These are phyloP conservation scores for Ceratocystis albifundus DNA, from an alignment of 2,329 filamentous ascomycete genomes.

Conservation along the genomic window DNA sequence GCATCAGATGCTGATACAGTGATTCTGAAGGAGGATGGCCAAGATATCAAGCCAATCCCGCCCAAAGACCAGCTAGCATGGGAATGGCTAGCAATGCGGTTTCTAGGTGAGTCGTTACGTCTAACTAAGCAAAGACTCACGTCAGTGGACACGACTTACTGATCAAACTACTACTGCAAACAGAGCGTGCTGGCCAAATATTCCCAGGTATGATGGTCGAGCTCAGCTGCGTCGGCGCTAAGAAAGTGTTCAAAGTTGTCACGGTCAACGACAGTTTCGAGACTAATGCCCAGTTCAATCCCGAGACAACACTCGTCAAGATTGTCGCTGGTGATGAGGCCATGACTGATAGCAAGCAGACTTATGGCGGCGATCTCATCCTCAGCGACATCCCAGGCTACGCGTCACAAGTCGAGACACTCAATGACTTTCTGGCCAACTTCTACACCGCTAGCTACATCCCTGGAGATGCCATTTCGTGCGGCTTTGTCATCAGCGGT, in stretches of 20 bases:
- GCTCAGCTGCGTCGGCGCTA: slow-evolving; percentile 33
- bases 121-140: too few species aligned
- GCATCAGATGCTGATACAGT: slow-evolving; percentile 48
- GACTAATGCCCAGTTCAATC: slow-evolving; percentile 30
- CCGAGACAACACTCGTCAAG: slow-evolving; percentile 32
- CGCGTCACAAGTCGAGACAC: slow-evolving; percentile 46
- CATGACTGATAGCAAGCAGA: slow-evolving; percentile 23
- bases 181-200: slow-evolving; percentile 54
- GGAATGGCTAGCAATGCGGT: slow-evolving; percentile 31
- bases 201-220: slow-evolving; percentile 62
- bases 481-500: slow-evolving; percentile 65
- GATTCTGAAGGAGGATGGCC: slow-evolving; percentile 46
- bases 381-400: slow-evolving; percentile 54
- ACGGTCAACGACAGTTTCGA: slow-evolving; percentile 20
- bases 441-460: slow-evolving; percentile 37
- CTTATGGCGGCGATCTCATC: slow-evolving; percentile 19
- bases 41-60: slow-evolving; percentile 26
- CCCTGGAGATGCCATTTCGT: slow-evolving; percentile 32
- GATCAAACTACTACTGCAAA: not conserved
- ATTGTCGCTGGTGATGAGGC: slow-evolving; percentile 30
- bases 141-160: not conserved
- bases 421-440: slow-evolving; percentile 54
- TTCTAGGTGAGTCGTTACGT: slow-evolving; percentile 28
- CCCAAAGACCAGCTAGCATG: slow-evolving; percentile 29
- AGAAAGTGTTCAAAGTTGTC: slow-evolving; percentile 25